These are phyloP conservation scores for Pholiota molesta DNA, from an alignment of 768 basidiomycete genomes.

Conservation along the genomic window DNA sequence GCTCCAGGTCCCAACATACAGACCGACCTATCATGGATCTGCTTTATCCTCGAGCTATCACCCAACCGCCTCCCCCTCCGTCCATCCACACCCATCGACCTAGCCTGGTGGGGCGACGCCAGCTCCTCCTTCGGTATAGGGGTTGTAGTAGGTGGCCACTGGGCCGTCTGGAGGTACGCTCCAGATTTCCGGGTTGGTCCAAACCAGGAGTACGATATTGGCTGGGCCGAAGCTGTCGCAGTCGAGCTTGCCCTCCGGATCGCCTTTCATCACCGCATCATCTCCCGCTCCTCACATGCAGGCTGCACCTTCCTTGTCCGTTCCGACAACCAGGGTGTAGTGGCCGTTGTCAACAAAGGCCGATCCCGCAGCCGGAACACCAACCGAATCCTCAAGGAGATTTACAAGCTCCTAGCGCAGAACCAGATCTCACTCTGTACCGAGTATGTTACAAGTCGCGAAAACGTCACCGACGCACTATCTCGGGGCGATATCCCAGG, in stretches of 20 bases:
- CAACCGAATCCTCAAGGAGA: slow-evolving; percentile 17
- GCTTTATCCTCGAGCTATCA: slow-evolving; percentile 1
- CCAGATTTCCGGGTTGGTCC: slow-evolving; percentile 19
- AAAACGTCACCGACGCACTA: slow-evolving; percentile 17
- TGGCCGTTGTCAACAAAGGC: slow-evolving; percentile 29
- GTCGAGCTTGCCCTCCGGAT: slow-evolving; percentile 27
- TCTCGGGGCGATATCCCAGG: slow-evolving; percentile 22
- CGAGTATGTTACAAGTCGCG: slow-evolving; percentile 10
- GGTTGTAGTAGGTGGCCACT: slow-evolving; percentile 27
- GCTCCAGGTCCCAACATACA: slow-evolving; percentile 14
- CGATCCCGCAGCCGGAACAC: slow-evolving; percentile 20
- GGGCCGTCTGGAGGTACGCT: slow-evolving; percentile 31
- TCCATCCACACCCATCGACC: slow-evolving; percentile 9
- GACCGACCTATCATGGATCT: slow-evolving; percentile 37
- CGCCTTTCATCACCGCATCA: slow-evolving; percentile 9
- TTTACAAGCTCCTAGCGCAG: slow-evolving; percentile 8
- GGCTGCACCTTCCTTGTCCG: slow-evolving; percentile 25
- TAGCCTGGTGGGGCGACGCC: slow-evolving; percentile 36
- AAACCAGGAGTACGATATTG: slow-evolving; percentile 21
- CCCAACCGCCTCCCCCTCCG: slow-evolving; percentile 18
- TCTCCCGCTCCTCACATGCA: slow-evolving; percentile 2
- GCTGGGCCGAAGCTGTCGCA: slow-evolving; percentile 32
- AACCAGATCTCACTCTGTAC: background rate
- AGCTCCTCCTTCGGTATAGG: slow-evolving; percentile 45
- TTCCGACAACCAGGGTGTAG: slow-evolving; percentile 40